Evolutionary conservation across 2,329 filamentous ascomycete genomes (phyloP), one percentile per base, ranked within the genome.

Genomic region (Sclerotinia spermophila): DNA sequence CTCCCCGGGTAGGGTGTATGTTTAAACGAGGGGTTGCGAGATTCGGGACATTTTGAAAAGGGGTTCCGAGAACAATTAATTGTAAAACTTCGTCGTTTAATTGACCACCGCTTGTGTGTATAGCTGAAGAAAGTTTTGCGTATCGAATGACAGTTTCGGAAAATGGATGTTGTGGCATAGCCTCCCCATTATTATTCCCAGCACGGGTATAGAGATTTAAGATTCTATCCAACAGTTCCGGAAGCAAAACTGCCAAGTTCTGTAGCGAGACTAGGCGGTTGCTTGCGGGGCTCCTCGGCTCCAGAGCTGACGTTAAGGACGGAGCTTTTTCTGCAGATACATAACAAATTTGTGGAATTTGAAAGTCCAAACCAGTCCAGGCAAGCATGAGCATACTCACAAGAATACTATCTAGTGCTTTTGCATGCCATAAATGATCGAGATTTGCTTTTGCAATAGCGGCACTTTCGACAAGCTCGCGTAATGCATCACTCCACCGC

Each of bases 381-480:
- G 90, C 92, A 73, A 97, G 88, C 76, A 98, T 87, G 55, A 98
- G 79, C 75, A 98, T 85, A 77, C 91, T 93, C 38, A 97, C 85
- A 61, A 96, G 83, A 72, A 97, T 92, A 40, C 94, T 89, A 79
- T 99, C 96, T 30, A 99, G 84, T 1, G 93, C 94, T 81, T 98
- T 98, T 27, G 92, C 96, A 81, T 97, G 93, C 95, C 96, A 99
- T n/a, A 98, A 80, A 80, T 97, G 93, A 81, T 99, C 96, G 76
- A 93, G 94, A 71, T 92, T 87, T 51, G 89, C 89, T 76, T 93
- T 91, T 24, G 93, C 91, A 75, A 90, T 88, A 15, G 87, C 87
- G 2, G 92, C 94, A 68, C 91, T 93, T 72, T 97, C 95, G 15
- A 89, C 84, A 33, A 97, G 86, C 78, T 97, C 93, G 79, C 89